Conservation (phyloP, 2,329 filamentous ascomycete species). For the Paramyrothecium sp. region DNA sequence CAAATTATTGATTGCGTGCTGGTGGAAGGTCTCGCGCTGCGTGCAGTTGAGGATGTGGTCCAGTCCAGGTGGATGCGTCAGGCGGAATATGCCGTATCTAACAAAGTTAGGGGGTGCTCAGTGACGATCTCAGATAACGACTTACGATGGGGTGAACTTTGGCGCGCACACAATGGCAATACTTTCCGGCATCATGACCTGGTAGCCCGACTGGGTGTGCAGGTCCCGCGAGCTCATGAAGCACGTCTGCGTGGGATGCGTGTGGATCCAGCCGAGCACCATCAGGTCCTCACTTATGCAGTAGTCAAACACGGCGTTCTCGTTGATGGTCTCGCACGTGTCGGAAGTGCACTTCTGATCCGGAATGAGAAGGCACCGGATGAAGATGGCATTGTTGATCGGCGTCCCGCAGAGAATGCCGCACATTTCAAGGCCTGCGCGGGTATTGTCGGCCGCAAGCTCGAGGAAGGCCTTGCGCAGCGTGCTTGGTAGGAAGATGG, state of each 20-base stretch:
- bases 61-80: conserved; percentile 90
- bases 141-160: conserved; percentile 71
- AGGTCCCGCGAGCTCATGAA: conserved; percentile 96
- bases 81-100: conserved; percentile 86
- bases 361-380: conserved; percentile 84
- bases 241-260: conserved; percentile 92
- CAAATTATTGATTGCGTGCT: conserved; percentile 63
- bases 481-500: conserved; percentile 78
- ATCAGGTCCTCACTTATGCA: conserved; percentile 81
- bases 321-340: conserved; percentile 92
- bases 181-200: conserved; percentile 94
- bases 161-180: conserved; percentile 97
- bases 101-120: conserved; percentile 2
- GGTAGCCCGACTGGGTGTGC: conserved; percentile 92
- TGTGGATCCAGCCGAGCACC: conserved; percentile 96
- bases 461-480: conserved; percentile 74
- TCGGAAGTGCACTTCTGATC: conserved; percentile 88
- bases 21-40: conserved; percentile 81
- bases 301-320: conserved; percentile 82
- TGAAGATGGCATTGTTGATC: conserved; percentile 90
- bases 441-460: conserved; percentile 74
- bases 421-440: conserved; percentile 84
- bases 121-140: conserved; percentile 12
- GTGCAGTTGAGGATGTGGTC: conserved; percentile 79
- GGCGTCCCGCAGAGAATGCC: conserved; percentile 89